A percentile compares a stretch with the other conserved stretches of the same genome.
phyloP scores from a whole-genome alignment of 805 yeast genomes.

The Teunomyces stri region DNA sequence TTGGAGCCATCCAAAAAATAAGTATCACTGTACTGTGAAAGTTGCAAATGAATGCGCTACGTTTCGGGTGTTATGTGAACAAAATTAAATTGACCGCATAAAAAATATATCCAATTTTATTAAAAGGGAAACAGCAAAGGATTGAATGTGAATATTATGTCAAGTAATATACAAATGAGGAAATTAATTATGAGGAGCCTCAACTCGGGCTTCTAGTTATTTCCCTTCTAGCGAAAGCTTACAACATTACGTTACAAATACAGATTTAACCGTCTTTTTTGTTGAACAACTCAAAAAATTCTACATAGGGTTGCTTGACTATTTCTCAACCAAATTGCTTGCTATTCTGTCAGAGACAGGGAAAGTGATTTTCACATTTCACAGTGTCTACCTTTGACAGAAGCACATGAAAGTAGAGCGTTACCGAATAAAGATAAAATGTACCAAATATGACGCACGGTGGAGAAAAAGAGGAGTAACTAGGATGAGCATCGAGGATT shows the following conservation, averaged over 20 bases:
- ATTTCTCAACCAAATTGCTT: background rate
- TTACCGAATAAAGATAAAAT: background rate
- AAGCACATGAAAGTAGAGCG: background rate
- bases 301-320: background rate
- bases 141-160: background rate
- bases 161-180: conserved; percentile 1
- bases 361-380: background rate
- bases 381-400: background rate
- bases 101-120: background rate
- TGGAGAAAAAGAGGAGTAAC: conserved; percentile 1
- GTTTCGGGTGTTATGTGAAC: background rate
- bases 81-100: background rate
- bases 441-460: background rate
- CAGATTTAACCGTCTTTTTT: background rate
- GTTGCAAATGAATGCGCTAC: conserved; percentile 1
- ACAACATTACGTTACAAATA: background rate
- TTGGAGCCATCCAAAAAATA: conserved; percentile 1
- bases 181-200: background rate
- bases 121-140: background rate
- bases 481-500: background rate
- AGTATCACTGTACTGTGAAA: background rate
- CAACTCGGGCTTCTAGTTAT: background rate
- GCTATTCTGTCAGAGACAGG: background rate
- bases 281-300: background rate
- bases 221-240: background rate